Percentiles rank a stretch among this genome's conserved stretches.
Evolutionary conservation across 2,329 filamentous ascomycete species (phyloP).

Genomic region (Drechslerella stenobrocha): DNA sequence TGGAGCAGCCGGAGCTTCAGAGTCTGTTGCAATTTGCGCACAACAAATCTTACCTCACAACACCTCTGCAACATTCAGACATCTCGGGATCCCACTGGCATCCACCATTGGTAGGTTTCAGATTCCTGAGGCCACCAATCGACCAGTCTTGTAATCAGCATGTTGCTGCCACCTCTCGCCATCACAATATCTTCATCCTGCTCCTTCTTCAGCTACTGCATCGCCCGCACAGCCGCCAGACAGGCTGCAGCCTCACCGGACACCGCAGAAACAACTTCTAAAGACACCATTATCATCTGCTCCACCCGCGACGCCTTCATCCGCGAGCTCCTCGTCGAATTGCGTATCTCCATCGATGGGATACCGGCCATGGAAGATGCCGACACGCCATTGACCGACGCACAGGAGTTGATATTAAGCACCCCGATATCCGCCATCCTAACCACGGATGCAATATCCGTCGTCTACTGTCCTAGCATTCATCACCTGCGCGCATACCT

Average conservation of each 20-base stretch:
- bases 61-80: no score
- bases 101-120: no score
- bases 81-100: no score
- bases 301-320: slow-evolving; percentile 32
- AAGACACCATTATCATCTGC: slow-evolving; percentile 36
- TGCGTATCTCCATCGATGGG: slow-evolving; percentile 14
- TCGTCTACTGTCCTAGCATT: slow-evolving; percentile 41
- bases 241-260: neutral
- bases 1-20: no score
- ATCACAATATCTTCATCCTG: slow-evolving; percentile 16
- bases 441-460: slow-evolving; percentile 23
- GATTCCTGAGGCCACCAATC: no score
- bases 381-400: neutral
- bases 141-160: neutral
- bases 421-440: slow-evolving; percentile 25
- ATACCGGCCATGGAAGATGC: slow-evolving; percentile 11
- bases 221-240: slow-evolving; percentile 22
- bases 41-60: no score
- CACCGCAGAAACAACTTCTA: neutral
- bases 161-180: slow-evolving; percentile 8
- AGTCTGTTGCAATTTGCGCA: no score
- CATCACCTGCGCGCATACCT: slow-evolving; percentile 41
- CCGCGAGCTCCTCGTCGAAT: slow-evolving; percentile 31
- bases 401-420: slow-evolving; percentile 17
- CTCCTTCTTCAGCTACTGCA: slow-evolving; percentile 29